phyloP scores from a whole-genome alignment of 192 early-diverging fungal species.

The Dissophora globulifera region DNA sequence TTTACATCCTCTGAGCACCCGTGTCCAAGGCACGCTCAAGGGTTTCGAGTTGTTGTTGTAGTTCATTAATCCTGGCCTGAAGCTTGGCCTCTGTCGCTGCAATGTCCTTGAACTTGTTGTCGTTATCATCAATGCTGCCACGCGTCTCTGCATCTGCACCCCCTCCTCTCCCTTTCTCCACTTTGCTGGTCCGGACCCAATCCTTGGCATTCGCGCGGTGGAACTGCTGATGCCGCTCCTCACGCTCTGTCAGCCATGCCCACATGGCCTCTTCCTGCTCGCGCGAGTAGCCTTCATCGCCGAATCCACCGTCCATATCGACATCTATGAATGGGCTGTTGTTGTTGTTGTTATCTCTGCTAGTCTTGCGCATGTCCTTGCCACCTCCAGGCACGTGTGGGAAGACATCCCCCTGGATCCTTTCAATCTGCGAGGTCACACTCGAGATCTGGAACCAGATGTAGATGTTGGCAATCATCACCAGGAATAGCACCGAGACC shows the following conservation, averaged over 20 bases:
- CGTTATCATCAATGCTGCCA: background rate
- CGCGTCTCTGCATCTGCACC: background rate
- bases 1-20: slow-evolving; percentile 5
- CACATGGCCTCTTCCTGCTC: slow-evolving; percentile 54
- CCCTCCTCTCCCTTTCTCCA: background rate
- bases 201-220: slow-evolving; percentile 13
- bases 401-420: slow-evolving; percentile 27
- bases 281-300: slow-evolving; percentile 6
- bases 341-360: background rate
- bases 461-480: slow-evolving; percentile 46
- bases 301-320: background rate
- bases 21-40: slow-evolving; percentile 22
- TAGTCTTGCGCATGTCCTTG: slow-evolving; percentile 2
- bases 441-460: slow-evolving; percentile 49
- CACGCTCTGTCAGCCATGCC: slow-evolving; percentile 50
- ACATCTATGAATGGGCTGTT: background rate
- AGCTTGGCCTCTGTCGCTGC: slow-evolving; percentile 27
- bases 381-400: background rate
- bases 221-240: slow-evolving; percentile 30
- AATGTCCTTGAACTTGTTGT: slow-evolving; percentile 9
- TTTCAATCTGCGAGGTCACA: slow-evolving; percentile 47
- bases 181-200: background rate
- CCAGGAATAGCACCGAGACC: slow-evolving; percentile 23
- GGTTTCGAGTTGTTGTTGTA: slow-evolving; percentile 34
- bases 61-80: slow-evolving; percentile 33